These are phyloP conservation scores for Sporothrix dimorphospora DNA, from an alignment of 2,329 filamentous ascomycete genomes.

Conservation along the genomic window DNA sequence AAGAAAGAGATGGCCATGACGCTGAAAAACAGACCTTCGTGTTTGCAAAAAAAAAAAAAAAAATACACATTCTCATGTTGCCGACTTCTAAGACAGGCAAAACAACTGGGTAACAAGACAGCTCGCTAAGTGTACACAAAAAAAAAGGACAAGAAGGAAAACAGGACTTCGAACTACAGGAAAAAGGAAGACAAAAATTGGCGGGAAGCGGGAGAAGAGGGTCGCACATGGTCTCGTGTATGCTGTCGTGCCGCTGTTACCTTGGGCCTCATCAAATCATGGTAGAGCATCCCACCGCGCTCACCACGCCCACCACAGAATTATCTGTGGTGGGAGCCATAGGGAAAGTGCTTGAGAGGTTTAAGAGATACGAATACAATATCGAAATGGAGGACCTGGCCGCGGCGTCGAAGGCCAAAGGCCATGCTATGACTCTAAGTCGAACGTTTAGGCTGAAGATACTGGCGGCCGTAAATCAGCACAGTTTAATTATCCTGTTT, in stretches of 20 bases:
- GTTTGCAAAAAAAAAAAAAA: background rate
- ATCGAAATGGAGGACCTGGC: background rate
- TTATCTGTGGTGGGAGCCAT: no score
- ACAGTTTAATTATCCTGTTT: no score
- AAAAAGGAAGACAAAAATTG: background rate
- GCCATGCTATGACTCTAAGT: background rate
- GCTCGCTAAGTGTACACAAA: background rate
- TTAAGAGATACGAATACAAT: background rate
- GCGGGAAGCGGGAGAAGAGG: background rate
- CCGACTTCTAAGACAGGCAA: background rate
- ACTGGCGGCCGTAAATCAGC: background rate
- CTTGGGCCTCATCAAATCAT: background rate
- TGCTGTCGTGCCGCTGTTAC: background rate
- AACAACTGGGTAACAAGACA: background rate
- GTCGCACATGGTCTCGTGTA: background rate
- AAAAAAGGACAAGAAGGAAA: background rate
- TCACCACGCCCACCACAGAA: no score
- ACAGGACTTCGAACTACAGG: background rate
- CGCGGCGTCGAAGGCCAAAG: background rate
- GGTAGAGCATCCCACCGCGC: no score
- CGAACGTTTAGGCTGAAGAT: background rate
- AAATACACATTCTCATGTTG: background rate
- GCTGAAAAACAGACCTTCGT: background rate
- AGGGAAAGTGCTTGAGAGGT: background rate
- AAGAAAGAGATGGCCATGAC: no score